These are phyloP conservation scores for Fusarium sp. DNA, from an alignment of 2,329 filamentous ascomycete genomes.

Conservation along the genomic window DNA sequence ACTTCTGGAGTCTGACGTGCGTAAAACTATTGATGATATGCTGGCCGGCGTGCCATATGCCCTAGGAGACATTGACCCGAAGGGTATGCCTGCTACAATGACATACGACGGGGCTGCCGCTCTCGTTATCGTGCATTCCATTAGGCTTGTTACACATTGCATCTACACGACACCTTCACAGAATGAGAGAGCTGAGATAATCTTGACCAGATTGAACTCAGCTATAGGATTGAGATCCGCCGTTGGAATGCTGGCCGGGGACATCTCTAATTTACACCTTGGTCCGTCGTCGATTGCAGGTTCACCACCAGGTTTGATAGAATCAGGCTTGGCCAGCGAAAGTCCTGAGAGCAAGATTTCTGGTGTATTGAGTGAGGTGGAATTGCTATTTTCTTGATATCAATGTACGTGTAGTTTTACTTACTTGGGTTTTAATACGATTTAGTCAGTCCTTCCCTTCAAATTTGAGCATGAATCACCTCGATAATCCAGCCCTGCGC, in stretches of 20 bases:
- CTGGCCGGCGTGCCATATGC: constrained; percentile 51
- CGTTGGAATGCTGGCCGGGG: constrained; percentile 19
- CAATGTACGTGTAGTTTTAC: neutral
- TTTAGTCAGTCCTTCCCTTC: neutral
- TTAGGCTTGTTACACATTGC: constrained; percentile 52
- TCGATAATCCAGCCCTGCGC: too few relatives aligned
- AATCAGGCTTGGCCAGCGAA: neutral
- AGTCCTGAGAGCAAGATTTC: neutral
- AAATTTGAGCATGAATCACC: neutral
- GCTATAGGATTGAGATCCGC: constrained; percentile 51
- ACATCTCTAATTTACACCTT: neutral
- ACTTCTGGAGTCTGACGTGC: constrained; percentile 44
- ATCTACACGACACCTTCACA: constrained; percentile 48
- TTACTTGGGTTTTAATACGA: neutral
- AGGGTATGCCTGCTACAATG: constrained; percentile 42
- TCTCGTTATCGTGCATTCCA: constrained; percentile 51
- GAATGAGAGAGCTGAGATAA: constrained; percentile 33
- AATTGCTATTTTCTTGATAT: constrained; percentile 22
- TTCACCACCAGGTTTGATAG: neutral
- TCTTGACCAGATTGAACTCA: constrained; percentile 48
- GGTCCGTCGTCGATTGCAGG: neutral
- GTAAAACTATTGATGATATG: constrained; percentile 51
- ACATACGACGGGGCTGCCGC: constrained; percentile 51
- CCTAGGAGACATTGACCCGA: constrained; percentile 48
- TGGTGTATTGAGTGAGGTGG: neutral